phyloP scores from a whole-genome alignment of 495 filamentous ascomycete species.

The Neurospora sp. region DNA sequence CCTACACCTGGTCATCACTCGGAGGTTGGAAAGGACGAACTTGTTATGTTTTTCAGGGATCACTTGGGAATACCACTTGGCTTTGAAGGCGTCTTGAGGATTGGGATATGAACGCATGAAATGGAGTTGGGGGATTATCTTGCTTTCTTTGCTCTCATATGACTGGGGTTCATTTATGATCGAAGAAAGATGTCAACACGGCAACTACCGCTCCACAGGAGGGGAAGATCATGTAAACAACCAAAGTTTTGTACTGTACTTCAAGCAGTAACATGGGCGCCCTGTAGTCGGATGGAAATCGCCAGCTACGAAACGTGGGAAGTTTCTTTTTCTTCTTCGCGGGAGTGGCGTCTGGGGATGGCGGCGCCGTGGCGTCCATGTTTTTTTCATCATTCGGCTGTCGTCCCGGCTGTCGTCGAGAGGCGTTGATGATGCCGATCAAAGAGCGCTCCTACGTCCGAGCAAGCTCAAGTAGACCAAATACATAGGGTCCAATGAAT shows the following conservation, averaged over 20 bases:
- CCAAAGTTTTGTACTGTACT: neutral
- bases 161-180: neutral
- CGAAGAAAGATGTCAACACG: neutral
- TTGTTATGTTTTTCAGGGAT: neutral
- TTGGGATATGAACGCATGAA: neutral
- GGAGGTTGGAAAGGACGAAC: neutral
- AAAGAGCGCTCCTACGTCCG: neutral
- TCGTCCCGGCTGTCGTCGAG: neutral
- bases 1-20: neutral
- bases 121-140: neutral
- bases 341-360: neutral
- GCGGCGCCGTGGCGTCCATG: neutral
- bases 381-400: neutral
- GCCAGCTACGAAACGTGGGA: neutral
- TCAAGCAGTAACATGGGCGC: neutral
- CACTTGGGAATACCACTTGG: neutral
- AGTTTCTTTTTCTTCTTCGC: neutral
- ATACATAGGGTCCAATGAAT: neutral
- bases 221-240: neutral
- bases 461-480: neutral
- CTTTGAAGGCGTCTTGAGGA: neutral
- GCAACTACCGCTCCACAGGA: neutral
- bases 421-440: neutral
- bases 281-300: neutral
- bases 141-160: neutral